phyloP scores from a whole-genome alignment of 306 rosid genomes.

The Sechiopsis laciniata region DNA sequence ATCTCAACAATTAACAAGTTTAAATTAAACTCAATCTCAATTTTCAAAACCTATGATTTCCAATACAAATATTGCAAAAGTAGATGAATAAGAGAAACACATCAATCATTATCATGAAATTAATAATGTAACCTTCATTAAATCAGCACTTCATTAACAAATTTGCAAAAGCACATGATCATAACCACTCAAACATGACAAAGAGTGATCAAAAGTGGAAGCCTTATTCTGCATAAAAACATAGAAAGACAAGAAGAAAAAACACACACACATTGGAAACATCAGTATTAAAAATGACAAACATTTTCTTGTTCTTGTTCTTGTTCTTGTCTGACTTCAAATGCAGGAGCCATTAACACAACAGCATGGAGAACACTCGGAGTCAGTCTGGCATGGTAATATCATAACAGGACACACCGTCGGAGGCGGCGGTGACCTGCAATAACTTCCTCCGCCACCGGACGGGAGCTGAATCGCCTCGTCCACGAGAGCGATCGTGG shows the following conservation, averaged over 20 bases:
- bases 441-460: background rate
- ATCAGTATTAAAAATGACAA: background rate
- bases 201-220: constrained; percentile 2
- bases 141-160: background rate
- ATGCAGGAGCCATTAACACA: constrained; percentile 15
- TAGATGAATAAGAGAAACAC: too few relatives aligned
- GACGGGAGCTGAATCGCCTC: background rate
- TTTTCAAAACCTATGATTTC: too few relatives aligned
- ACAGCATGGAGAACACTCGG: constrained; percentile 14
- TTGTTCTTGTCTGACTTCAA: background rate
- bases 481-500: background rate
- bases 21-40: too few relatives aligned
- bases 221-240: background rate
- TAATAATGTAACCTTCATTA: background rate
- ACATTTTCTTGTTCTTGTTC: background rate
- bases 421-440: background rate
- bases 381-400: constrained; percentile 4
- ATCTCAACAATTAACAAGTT: too few relatives aligned
- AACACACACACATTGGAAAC: background rate
- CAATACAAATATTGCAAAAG: too few relatives aligned
- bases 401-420: constrained; percentile 3
- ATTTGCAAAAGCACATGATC: background rate
- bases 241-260: background rate
- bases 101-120: too few relatives aligned
- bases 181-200: background rate